These are phyloP conservation scores for Porodaedalea pini DNA, from an alignment of 1,284 basidiomycete genomes.

Conservation along the genomic window DNA sequence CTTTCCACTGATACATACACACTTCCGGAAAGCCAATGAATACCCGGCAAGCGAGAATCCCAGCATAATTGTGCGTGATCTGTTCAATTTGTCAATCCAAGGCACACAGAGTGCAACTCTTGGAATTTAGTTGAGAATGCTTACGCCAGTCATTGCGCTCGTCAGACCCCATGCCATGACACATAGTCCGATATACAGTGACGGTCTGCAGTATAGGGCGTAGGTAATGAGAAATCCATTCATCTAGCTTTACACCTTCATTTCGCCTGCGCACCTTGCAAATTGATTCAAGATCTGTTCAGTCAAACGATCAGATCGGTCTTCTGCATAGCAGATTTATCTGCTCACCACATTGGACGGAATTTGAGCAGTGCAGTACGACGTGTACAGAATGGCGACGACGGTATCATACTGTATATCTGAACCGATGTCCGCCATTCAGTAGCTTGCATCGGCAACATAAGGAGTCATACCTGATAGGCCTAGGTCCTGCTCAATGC, in stretches of 20 bases:
- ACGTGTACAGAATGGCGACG: constrained; percentile 56
- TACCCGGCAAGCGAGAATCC: constrained; percentile 26
- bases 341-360: constrained; percentile 59
- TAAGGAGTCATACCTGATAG: constrained; percentile 39
- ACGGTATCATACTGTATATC: constrained; percentile 60
- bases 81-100: no score
- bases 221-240: background rate
- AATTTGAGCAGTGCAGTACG: constrained; percentile 59
- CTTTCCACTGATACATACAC: background rate
- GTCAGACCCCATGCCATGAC: constrained; percentile 28
- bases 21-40: constrained; percentile 28
- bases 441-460: background rate
- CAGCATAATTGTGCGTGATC: constrained; percentile 26
- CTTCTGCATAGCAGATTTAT: background rate
- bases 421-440: constrained; percentile 25
- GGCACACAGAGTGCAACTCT: background rate
- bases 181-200: constrained; percentile 26
- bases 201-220: constrained; percentile 19
- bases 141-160: constrained; percentile 25
- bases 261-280: constrained; percentile 37
- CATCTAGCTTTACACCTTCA: background rate
- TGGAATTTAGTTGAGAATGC: background rate
- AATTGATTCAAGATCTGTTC: constrained; percentile 50
- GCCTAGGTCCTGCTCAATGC: constrained; percentile 53
- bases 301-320: background rate